Evolutionary conservation across 2,329 filamentous ascomycete species (phyloP), one percentile per base, ranked within the genome.

Genomic region (Diplocarpon rosae): DNA sequence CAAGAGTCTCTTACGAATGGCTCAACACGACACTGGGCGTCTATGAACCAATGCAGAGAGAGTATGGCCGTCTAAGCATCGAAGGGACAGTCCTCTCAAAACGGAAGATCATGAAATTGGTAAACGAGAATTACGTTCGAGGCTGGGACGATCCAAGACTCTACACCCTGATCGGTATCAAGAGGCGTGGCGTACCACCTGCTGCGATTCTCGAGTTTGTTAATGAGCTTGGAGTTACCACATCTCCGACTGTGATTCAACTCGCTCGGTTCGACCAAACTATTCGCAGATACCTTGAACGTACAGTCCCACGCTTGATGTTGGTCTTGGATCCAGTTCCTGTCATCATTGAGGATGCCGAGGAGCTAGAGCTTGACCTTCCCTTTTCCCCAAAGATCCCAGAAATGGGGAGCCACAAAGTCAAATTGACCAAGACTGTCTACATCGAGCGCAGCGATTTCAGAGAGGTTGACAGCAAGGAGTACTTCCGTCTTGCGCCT

Each of bases 21-120:
- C 70, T 96, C 29, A 85, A 92, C 63, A 80, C 87, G 64, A 75
- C 78, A 10, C 71, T 94, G 12, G 85, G 80, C 30, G 80, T 93
- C 45, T 94, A 93, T 64, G 76, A 87, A 58, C 88, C 90, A 1
- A 95, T 95, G 86, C 90, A 96, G 72, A 73, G 90, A 62, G 89
- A 95, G 66, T 93, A 76, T 54, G 75, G 82, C 43, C 77, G 84
- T 50, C 69, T 90, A 28, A 93, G 85, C 53, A 74, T 95, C 28
- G 80, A 78, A 9, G 88, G 89, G 13, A 94, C 89, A 0, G 81
- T 95, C 43, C 73, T 95, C 49, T 89, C 83, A 29, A 95, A 96
- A 69, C 76, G 90, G 45, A 82, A 85, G 58, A 83, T 95, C 49
- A 75, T 80, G 51, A 82, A 84, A 65, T 69, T 95, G 5, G 86